Conservation (phyloP, 495 filamentous ascomycete species). For the Aspergillus cavernicola region DNA sequence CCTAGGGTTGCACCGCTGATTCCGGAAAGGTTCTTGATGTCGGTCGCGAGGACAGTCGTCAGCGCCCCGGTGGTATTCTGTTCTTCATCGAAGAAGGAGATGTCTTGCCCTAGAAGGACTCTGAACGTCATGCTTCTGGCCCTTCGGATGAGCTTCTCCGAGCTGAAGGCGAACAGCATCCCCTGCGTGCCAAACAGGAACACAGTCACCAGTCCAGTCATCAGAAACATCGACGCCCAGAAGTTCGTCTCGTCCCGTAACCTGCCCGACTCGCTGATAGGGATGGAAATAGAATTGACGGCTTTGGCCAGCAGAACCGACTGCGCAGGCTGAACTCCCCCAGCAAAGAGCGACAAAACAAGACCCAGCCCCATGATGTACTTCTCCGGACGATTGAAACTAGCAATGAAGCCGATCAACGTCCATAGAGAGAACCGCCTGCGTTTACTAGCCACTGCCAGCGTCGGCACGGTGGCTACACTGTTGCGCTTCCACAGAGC, state of each 20-base stretch:
- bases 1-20: constrained; percentile 79
- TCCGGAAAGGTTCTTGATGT: constrained; percentile 77
- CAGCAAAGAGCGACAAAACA: constrained; percentile 73
- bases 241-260: constrained; percentile 72
- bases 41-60: constrained; percentile 76
- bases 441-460: neutral
- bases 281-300: constrained; percentile 62
- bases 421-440: constrained; percentile 64
- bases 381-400: constrained; percentile 77
- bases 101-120: constrained; percentile 82
- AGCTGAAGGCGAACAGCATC: constrained; percentile 74
- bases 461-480: neutral
- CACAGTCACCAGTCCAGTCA: constrained; percentile 75
- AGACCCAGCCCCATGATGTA: constrained; percentile 72
- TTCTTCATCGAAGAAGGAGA: constrained; percentile 80
- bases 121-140: constrained; percentile 77
- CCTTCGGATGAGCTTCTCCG: constrained; percentile 74
- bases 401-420: constrained; percentile 75
- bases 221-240: constrained; percentile 91
- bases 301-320: constrained; percentile 91
- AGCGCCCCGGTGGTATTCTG: constrained; percentile 78
- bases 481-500: neutral
- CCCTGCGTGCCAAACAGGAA: constrained; percentile 66
- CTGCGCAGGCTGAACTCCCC: constrained; percentile 79
- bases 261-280: constrained; percentile 36